phyloP scores from a whole-genome alignment of 2,329 filamentous ascomycete genomes.

The Trichoderma sp. region DNA sequence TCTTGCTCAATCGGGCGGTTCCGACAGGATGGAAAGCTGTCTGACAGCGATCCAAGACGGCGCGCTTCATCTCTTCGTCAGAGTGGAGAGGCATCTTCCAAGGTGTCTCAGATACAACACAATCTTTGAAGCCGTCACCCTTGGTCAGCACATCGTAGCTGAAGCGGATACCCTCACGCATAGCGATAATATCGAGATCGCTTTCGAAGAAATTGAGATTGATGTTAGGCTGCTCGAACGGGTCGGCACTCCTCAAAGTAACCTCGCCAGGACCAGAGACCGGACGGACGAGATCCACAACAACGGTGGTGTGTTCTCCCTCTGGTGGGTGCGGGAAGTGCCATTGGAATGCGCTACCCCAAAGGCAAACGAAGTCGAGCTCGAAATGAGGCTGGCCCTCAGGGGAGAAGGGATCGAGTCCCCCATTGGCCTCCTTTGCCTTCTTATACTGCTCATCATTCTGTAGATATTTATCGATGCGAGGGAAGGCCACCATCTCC shows the following conservation, averaged over 20 bases:
- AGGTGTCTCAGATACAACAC: constrained; percentile 53
- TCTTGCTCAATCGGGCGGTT: constrained; percentile 50
- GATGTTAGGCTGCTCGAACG: constrained; percentile 56
- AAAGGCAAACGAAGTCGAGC: constrained; percentile 60
- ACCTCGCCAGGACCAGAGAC: constrained; percentile 50
- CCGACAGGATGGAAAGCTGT: constrained; percentile 60
- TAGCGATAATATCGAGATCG: constrained; percentile 52
- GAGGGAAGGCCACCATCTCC: constrained; percentile 55
- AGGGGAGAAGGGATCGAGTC: constrained; percentile 52
- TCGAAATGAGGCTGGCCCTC: constrained; percentile 59
- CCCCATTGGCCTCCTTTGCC: constrained; percentile 41
- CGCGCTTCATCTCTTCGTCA: constrained; percentile 55
- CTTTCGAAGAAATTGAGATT: constrained; percentile 58
- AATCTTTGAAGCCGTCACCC: constrained; percentile 55
- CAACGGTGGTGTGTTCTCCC: constrained; percentile 55
- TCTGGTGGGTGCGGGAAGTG: constrained; percentile 40
- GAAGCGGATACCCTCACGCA: constrained; percentile 58
- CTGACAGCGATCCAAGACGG: constrained; percentile 56
- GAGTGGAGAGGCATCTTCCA: constrained; percentile 57
- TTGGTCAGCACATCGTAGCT: constrained; percentile 55
- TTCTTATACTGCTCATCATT: constrained; percentile 46
- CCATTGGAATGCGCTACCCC: constrained; percentile 48
- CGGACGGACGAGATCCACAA: constrained; percentile 47
- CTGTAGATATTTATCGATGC: constrained; percentile 52
- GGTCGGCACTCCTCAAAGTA: constrained; percentile 53